These are phyloP conservation scores for Sphaceloma murrayae DNA, from an alignment of 2,329 filamentous ascomycete genomes.

Conservation along the genomic window DNA sequence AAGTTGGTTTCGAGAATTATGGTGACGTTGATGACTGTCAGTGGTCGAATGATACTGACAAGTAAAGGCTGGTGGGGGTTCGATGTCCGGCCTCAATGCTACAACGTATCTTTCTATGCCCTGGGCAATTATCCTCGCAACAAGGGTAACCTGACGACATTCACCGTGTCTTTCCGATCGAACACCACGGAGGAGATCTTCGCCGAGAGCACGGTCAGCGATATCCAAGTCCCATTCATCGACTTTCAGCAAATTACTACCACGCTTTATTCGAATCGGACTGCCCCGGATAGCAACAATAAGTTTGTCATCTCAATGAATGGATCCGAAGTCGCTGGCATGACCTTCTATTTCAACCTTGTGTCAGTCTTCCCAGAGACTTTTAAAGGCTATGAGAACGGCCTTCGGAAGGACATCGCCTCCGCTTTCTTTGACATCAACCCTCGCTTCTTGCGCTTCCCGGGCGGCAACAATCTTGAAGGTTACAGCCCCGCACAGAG, in stretches of 20 bases:
- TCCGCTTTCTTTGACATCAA: conserved; percentile 34
- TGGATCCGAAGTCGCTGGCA: conserved; percentile 29
- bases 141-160: conserved; percentile 30
- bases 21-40: conserved; percentile 22
- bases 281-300: conserved; percentile 36
- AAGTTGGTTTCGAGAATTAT: conserved; percentile 40
- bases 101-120: conserved; percentile 44
- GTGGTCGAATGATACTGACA: not conserved
- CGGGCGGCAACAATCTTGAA: conserved; percentile 42
- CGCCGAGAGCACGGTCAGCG: conserved; percentile 26
- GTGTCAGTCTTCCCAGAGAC: conserved; percentile 42
- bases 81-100: conserved; percentile 39
- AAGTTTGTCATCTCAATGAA: conserved; percentile 40
- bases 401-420: conserved; percentile 37
- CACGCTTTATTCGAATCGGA: conserved; percentile 34
- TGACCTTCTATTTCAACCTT: conserved; percentile 37
- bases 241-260: conserved; percentile 21
- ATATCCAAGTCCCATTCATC: conserved; percentile 18
- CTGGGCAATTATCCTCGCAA: conserved; percentile 30
- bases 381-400: conserved; percentile 40
- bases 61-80: conserved; percentile 41
- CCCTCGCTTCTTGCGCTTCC: conserved; percentile 40
- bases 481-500: conserved; percentile 29
- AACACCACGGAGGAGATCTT: conserved; percentile 37
- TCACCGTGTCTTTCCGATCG: conserved; percentile 33